These are phyloP conservation scores for Paracoccidioides lutzii DNA, from an alignment of 2,329 filamentous ascomycete species.

Conservation along the genomic window DNA sequence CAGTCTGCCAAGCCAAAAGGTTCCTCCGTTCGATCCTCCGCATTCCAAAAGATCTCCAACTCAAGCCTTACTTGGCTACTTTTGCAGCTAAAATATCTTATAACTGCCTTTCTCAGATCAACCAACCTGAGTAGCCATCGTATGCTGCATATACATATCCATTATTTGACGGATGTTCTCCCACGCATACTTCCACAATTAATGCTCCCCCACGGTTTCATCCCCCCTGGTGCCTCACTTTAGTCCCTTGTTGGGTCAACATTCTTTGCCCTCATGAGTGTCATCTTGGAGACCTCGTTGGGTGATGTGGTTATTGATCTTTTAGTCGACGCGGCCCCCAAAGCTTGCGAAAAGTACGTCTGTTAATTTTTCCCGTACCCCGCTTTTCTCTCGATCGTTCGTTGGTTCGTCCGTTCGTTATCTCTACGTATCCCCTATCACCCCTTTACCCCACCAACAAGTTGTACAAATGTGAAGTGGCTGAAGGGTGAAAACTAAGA, in stretches of 20 bases:
- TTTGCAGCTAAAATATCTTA: background rate
- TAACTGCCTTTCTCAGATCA: background rate
- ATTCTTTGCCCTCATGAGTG: constrained; percentile 53
- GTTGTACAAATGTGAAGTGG: constrained; percentile 27
- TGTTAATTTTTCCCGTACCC: background rate
- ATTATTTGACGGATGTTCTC: background rate
- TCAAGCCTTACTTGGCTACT: background rate
- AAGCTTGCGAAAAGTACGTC: constrained; percentile 89
- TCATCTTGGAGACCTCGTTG: constrained; percentile 80
- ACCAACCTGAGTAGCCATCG: background rate
- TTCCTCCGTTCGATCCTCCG: background rate
- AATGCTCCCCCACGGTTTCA: background rate
- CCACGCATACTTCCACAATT: background rate
- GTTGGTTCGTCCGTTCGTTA: background rate
- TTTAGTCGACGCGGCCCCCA: constrained; percentile 75
- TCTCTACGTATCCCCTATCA: background rate
- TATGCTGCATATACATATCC: background rate
- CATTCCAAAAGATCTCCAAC: background rate
- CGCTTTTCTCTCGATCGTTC: background rate
- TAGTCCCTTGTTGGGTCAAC: background rate
- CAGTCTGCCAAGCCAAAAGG: background rate
- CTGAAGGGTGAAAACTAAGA: constrained; percentile 47
- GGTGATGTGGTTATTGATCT: constrained; percentile 95
- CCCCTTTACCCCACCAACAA: background rate
- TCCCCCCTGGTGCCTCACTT: background rate